Conservation (phyloP, 495 filamentous ascomycete genomes). For the Penicillium lividum region DNA sequence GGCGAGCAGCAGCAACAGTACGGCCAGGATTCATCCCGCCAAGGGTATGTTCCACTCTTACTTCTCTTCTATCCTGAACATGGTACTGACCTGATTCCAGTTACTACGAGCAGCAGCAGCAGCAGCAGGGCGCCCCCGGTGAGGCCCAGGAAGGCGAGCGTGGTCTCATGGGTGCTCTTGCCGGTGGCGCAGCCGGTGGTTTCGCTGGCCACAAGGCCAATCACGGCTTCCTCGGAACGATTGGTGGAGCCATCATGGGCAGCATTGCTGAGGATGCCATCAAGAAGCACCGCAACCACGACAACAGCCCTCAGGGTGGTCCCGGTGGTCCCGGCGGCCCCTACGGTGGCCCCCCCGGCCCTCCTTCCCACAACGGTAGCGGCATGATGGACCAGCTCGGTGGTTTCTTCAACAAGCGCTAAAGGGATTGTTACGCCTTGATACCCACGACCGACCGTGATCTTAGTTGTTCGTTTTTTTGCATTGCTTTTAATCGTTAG, state of each 20-base stretch:
- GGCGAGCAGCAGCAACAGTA: slow-evolving; percentile 26
- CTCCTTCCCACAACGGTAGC: slow-evolving; percentile 24
- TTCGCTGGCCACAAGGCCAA: slow-evolving; percentile 52
- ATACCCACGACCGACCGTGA: neutral
- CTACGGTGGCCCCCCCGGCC: slow-evolving; percentile 24
- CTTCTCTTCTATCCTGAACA: neutral
- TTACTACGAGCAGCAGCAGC: slow-evolving; percentile 32
- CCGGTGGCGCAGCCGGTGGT: slow-evolving; percentile 48
- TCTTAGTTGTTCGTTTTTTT: slow-evolving; percentile 8
- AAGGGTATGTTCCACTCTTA: slow-evolving; percentile 23
- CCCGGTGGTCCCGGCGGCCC: slow-evolving; percentile 20
- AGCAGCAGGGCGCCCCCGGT: slow-evolving; percentile 35
- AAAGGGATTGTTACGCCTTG: slow-evolving; percentile 12
- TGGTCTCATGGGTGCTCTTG: slow-evolving; percentile 48
- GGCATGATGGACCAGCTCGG: slow-evolving; percentile 45
- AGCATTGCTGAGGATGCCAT: slow-evolving; percentile 47
- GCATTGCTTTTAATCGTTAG: neutral
- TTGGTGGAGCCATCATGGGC: slow-evolving; percentile 51
- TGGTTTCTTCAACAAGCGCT: slow-evolving; percentile 50
- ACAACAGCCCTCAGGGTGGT: slow-evolving; percentile 20
- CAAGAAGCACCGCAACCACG: slow-evolving; percentile 46
- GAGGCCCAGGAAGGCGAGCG: slow-evolving; percentile 50
- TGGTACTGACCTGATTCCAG: slow-evolving; percentile 14
- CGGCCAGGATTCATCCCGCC: slow-evolving; percentile 30
- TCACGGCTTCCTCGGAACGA: slow-evolving; percentile 52